Conservation (phyloP, 257 asterid species). For the Plantago elongata region DNA sequence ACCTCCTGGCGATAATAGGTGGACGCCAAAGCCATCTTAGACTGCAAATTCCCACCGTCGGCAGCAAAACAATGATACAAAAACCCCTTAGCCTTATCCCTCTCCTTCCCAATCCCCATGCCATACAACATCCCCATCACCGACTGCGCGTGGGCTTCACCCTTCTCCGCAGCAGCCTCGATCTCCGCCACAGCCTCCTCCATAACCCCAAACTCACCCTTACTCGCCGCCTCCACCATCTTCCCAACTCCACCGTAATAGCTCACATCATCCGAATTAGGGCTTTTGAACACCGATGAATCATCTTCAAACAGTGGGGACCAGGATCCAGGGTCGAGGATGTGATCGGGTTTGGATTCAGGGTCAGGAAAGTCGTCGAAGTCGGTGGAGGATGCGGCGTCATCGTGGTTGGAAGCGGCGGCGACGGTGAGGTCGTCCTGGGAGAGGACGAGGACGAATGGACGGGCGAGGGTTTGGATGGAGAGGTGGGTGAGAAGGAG, state of each 20-base stretch:
- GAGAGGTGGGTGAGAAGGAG: slow-evolving; percentile 47
- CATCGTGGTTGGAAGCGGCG: slow-evolving; percentile 28
- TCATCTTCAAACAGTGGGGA: slow-evolving; percentile 77
- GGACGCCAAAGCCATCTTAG: slow-evolving; percentile 89
- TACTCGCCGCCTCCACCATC: slow-evolving; percentile 66
- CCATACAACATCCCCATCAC: slow-evolving; percentile 70
- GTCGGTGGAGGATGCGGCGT: slow-evolving; percentile 47
- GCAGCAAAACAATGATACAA: slow-evolving; percentile 77
- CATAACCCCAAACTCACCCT: slow-evolving; percentile 65
- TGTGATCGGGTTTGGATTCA: slow-evolving; percentile 61
- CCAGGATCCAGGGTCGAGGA: slow-evolving; percentile 96
- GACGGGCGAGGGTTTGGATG: slow-evolving; percentile 48
- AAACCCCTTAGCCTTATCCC: slow-evolving; percentile 64
- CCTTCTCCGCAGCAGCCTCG: slow-evolving; percentile 54
- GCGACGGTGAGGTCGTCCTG: slow-evolving; percentile 72
- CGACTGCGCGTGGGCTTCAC: slow-evolving; percentile 79
- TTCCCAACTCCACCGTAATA: slow-evolving; percentile 62
- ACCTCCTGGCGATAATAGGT: slow-evolving; percentile 87
- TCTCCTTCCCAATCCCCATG: slow-evolving; percentile 86
- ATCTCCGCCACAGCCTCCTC: slow-evolving; percentile 76
- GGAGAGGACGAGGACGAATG: slow-evolving; percentile 69
- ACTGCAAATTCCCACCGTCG: slow-evolving; percentile 84
- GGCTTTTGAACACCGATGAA: slow-evolving; percentile 28
- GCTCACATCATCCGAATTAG: slow-evolving; percentile 20
- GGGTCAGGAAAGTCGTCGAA: slow-evolving; percentile 77